Percentiles rank a stretch among this genome's conserved stretches.
Conservation (phyloP, 805 yeast species). For the Ogataea pilisensis region DNA sequence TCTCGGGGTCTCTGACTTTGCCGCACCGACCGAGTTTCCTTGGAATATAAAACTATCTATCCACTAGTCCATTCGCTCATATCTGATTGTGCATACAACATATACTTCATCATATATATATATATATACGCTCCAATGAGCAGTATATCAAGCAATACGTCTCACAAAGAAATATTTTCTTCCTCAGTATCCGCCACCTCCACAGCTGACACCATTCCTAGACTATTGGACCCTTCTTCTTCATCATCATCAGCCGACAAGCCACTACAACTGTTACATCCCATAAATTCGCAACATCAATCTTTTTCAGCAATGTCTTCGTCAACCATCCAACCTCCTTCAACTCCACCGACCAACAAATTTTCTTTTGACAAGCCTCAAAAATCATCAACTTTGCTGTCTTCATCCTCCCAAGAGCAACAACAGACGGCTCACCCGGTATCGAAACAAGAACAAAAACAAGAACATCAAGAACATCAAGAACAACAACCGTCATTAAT, state of each 20-base stretch:
- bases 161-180: too few relatives aligned
- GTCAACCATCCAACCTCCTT: not conserved
- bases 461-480: not conserved
- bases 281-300: not conserved
- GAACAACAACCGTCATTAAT: too few relatives aligned
- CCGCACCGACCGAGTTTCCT: too few relatives aligned
- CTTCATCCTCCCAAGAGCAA: too few relatives aligned
- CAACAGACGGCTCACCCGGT: too few relatives aligned
- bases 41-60: too few relatives aligned
- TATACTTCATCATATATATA: not conserved
- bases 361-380: slow-evolving; percentile 1
- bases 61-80: too few relatives aligned
- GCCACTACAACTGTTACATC: not conserved
- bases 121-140: not conserved
- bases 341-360: not conserved
- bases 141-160: not conserved
- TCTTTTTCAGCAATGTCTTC: not conserved
- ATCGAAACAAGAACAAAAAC: not conserved
- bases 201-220: too few relatives aligned
- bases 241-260: not conserved
- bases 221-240: not conserved
- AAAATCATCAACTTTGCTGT: too few relatives aligned
- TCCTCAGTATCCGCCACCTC: too few relatives aligned
- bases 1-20: too few relatives aligned
- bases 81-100: too few relatives aligned